Percentiles rank a stretch among this genome's conserved stretches.
These are phyloP conservation scores for Protoeuglena noctilucae DNA, from an alignment of 139 green algal species.

Conservation along the genomic window DNA sequence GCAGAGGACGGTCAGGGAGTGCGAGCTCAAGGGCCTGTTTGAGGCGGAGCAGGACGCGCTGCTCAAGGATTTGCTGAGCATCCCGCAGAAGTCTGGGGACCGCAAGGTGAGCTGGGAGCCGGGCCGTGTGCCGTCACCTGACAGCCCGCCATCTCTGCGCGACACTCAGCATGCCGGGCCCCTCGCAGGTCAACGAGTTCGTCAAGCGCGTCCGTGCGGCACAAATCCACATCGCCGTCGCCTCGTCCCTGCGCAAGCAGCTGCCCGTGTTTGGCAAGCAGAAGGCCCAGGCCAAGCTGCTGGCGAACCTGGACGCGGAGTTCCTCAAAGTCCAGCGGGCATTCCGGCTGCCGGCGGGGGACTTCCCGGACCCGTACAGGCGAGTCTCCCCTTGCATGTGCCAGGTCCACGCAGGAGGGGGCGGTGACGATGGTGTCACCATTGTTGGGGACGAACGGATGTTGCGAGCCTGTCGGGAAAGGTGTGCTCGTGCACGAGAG, in stretches of 20 bases:
- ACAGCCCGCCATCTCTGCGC: not conserved
- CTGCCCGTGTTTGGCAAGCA: conserved; percentile 74
- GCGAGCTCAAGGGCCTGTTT: conserved; percentile 77
- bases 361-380: conserved; percentile 21
- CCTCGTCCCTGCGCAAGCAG: conserved; percentile 68
- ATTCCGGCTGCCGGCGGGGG: conserved; percentile 61
- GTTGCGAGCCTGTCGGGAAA: too few species aligned
- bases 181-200: conserved; percentile 83
- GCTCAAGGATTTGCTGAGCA: conserved; percentile 78
- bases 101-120: conserved; percentile 29
- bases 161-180: not conserved
- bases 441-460: too few species aligned
- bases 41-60: conserved; percentile 78
- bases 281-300: conserved; percentile 48
- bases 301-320: conserved; percentile 36
- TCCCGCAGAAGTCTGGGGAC: conserved; percentile 59
- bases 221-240: conserved; percentile 83
- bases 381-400: too few species aligned
- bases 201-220: conserved; percentile 82
- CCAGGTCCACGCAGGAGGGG: too few species aligned
- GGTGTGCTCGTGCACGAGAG: too few species aligned
- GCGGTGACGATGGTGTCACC: too few species aligned
- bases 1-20: conserved; percentile 21
- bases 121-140: not conserved
- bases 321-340: conserved; percentile 73